phyloP scores from a whole-genome alignment of 345 rosid species.

The Acer saccharum region DNA sequence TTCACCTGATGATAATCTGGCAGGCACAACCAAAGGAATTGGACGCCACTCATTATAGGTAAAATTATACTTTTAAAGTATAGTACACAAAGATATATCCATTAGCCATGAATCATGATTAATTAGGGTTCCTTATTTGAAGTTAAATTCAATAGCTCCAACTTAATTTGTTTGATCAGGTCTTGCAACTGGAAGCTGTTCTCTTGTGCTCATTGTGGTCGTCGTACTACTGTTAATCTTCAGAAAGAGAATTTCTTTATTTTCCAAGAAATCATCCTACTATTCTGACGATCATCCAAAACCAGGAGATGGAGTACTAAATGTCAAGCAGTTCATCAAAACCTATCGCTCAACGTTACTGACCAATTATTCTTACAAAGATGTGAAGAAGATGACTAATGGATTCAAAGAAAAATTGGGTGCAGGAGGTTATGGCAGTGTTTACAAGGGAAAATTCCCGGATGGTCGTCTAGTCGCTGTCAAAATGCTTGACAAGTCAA shows the following conservation, averaged over 20 bases:
- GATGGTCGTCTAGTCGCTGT: constrained; percentile 23
- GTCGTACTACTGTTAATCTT: constrained; percentile 13
- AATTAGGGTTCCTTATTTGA: not conserved
- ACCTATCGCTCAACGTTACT: constrained; percentile 31
- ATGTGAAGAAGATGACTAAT: constrained; percentile 31
- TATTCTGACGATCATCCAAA: constrained; percentile 1
- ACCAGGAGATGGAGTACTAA: constrained; percentile 19
- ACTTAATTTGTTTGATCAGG: constrained; percentile 20
- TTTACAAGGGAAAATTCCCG: constrained; percentile 25
- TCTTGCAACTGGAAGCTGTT: constrained; percentile 29
- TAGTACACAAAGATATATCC: not conserved
- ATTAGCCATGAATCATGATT: too few relatives aligned
- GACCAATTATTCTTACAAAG: constrained; percentile 26
- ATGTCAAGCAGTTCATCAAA: constrained; percentile 29
- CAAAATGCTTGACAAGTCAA: constrained; percentile 26
- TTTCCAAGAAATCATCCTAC: not conserved
- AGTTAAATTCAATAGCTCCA: not conserved
- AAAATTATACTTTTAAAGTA: not conserved
- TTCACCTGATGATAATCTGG: not conserved
- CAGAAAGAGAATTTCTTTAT: constrained; percentile 11
- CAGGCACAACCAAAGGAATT: constrained; percentile 2
- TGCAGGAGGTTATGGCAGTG: constrained; percentile 30
- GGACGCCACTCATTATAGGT: constrained; percentile 6
- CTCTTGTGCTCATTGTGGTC: not conserved
- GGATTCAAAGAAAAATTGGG: constrained; percentile 30